Evolutionary conservation across 805 yeast species (phyloP).

Genomic region (Maudiozyma pseudohumilis): DNA sequence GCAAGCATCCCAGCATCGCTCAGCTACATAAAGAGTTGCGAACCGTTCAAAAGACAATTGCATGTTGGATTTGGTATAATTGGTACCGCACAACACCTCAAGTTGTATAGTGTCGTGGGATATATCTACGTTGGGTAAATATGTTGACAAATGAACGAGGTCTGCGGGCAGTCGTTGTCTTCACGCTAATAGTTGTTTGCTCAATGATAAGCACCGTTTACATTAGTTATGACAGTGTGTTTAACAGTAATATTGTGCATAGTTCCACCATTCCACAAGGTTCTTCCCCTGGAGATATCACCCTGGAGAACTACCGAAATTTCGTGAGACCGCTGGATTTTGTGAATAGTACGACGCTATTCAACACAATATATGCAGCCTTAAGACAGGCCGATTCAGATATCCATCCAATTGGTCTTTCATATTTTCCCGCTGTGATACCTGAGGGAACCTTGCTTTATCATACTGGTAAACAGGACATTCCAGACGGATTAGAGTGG

Average conservation of each 20-base stretch:
- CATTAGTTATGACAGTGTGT: background rate
- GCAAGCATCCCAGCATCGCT: too few relatives aligned
- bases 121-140: too few relatives aligned
- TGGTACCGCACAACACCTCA: too few relatives aligned
- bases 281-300: background rate
- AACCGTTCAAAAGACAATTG: too few relatives aligned
- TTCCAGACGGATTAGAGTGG: conserved; percentile 49
- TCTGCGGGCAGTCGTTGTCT: background rate
- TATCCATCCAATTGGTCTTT: conserved; percentile 46
- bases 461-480: conserved; percentile 38
- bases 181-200: background rate
- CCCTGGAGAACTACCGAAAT: conserved; percentile 18
- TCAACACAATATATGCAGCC: conserved; percentile 45
- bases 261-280: background rate
- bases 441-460: conserved; percentile 51
- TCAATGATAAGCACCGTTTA: background rate
- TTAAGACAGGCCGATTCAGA: conserved; percentile 43
- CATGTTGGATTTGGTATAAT: too few relatives aligned
- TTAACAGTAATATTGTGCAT: too few relatives aligned
- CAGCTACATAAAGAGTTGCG: too few relatives aligned
- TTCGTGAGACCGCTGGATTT: conserved; percentile 30
- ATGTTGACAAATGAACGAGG: background rate
- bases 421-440: conserved; percentile 49
- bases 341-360: conserved; percentile 44
- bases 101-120: too few relatives aligned